Evolutionary conservation across 2,329 filamentous ascomycete species (phyloP), one percentile per base, ranked within the genome.

Genomic region (Venturia nashicola): DNA sequence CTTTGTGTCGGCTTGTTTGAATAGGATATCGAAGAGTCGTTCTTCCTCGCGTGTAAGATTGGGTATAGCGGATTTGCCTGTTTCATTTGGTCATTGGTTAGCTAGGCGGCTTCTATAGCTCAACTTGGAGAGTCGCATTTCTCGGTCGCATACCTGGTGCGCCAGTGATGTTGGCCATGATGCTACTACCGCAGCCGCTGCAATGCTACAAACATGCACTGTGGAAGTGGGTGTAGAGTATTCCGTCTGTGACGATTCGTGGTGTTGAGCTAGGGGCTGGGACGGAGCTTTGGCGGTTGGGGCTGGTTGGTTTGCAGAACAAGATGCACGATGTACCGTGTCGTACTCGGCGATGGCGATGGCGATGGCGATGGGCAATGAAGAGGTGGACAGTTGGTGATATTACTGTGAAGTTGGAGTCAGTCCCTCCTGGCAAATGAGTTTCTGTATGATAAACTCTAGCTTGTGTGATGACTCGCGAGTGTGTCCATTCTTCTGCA

Each of bases 31-130:
- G 76, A 95, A 99, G 65, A 90, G 85, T 75, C 91, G 89, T 79
- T 96, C 97, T 83, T 99, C 94, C 69, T 97, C 91, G 60, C 89
- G 79, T 39, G 86, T 90, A 68, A 97, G 85, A 78, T 96, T 96
- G 70, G 96, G 83, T 76, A 87, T 88, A 67, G 87, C 85, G 68
- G 64, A 71, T 64, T 69, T 44, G 32, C 44, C 64, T 64, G 34
- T 16, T 18, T 44, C 27, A 27, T 44, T 60, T 60, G 59, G 20
- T n/a, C 23, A 43, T 44, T 43, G 36, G 59, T 44, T 60, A 42
- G 59, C 59, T 60, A 27, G n/a, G 20, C 42, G 36, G 59, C 39
- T 40, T 60, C 14, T 60, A 39, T 16, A 42, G n/a, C 59, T 60
- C 36, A 32, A 36, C 51, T 57, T 36, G 51, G 20, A 57, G 27